Conservation (phyloP, 1,139 yeast species). For the Candida sp. region DNA sequence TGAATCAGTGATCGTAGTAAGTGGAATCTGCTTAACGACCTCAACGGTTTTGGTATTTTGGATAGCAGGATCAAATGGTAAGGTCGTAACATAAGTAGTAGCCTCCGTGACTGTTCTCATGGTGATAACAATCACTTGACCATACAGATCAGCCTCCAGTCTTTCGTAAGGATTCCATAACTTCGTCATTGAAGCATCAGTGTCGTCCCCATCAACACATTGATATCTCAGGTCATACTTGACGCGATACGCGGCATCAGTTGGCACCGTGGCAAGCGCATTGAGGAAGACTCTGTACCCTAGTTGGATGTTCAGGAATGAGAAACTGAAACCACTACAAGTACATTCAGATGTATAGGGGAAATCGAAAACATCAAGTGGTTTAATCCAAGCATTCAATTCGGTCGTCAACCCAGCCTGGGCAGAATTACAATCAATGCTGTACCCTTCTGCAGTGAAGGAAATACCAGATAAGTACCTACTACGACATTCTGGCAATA, state of each 20-base stretch:
- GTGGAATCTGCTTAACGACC: conserved; percentile 18
- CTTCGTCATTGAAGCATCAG: background rate
- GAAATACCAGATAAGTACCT: conserved; percentile 24
- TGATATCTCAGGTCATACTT: conserved; percentile 12
- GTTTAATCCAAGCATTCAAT: conserved; percentile 16
- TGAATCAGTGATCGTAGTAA: conserved; percentile 10
- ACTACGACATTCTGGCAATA: conserved; percentile 16
- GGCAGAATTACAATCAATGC: conserved; percentile 23
- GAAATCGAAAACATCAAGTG: conserved; percentile 10
- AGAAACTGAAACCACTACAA: conserved; percentile 12
- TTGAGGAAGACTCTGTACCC: background rate
- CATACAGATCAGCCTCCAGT: conserved; percentile 17
- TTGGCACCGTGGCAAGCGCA: conserved; percentile 1
- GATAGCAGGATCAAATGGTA: conserved; percentile 12
- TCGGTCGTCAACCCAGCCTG: conserved; percentile 22
- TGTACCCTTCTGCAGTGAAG: background rate
- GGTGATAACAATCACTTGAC: conserved; percentile 18
- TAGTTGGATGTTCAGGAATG: conserved; percentile 9
- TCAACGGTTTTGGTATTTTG: conserved; percentile 24
- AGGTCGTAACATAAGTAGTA: conserved; percentile 23
- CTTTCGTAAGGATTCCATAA: conserved; percentile 16
- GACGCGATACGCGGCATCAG: background rate
- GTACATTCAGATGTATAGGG: conserved; percentile 19
- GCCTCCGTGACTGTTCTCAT: conserved; percentile 27
- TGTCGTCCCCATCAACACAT: background rate